A percentile compares a stretch with the other conserved stretches of the same genome.
Evolutionary conservation across 805 yeast species (phyloP).

Genomic region (Wickerhamomyces xylosicus): DNA sequence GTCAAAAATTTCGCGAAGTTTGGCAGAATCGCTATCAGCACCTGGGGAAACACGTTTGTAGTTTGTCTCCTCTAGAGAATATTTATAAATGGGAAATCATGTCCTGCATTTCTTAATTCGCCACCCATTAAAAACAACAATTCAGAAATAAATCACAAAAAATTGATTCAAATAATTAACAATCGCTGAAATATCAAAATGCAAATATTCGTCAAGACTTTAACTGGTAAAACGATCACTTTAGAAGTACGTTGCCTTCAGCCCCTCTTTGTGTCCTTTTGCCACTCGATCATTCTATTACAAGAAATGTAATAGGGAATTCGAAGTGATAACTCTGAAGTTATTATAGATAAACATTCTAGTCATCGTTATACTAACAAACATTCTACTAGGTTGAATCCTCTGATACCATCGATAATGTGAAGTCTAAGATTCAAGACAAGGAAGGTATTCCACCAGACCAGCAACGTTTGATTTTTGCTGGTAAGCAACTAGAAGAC

Average conservation of each 20-base stretch:
- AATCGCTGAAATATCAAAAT: constrained; percentile 29
- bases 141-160: too few relatives aligned
- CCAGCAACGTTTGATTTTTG: constrained; percentile 90
- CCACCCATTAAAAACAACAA: constrained; percentile 2
- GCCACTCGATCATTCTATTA: too few relatives aligned
- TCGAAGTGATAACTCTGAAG: too few relatives aligned
- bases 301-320: too few relatives aligned
- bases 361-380: too few relatives aligned
- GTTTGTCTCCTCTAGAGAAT: too few relatives aligned
- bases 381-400: constrained; percentile 96
- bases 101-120: constrained; percentile 6
- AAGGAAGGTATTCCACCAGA: constrained; percentile 99
- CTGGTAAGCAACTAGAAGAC: constrained; percentile 92
- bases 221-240: constrained; percentile 87
- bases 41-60: too few relatives aligned
- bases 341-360: too few relatives aligned
- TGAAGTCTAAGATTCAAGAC: constrained; percentile 91
- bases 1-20: too few relatives aligned
- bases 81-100: constrained; percentile 4
- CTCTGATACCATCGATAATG: constrained; percentile 90
- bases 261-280: too few relatives aligned
- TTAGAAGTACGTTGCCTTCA: constrained; percentile 38
- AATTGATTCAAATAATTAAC: constrained; percentile 8
- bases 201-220: constrained; percentile 87
- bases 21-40: too few relatives aligned